Percentiles rank a stretch among this genome's conserved stretches.
Evolutionary conservation across 2,329 filamentous ascomycete genomes (phyloP).

Genomic region (Neonectria punicea): DNA sequence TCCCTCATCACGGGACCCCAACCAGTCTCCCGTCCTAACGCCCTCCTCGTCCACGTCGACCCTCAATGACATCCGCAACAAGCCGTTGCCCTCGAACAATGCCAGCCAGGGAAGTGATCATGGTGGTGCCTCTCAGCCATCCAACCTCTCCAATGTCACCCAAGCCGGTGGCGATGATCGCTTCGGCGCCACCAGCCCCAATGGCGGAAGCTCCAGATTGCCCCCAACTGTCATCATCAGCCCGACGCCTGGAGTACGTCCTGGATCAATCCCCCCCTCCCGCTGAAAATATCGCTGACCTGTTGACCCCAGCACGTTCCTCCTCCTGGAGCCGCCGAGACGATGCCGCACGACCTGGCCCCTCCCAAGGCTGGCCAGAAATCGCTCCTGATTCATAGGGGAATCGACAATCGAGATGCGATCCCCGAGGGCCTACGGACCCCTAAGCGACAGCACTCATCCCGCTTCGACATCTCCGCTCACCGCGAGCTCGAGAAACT

Average conservation of each 20-base stretch:
- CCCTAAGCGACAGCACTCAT: constrained; percentile 96
- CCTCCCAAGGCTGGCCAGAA: constrained; percentile 93
- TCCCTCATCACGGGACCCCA: constrained; percentile 70
- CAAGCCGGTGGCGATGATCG: constrained; percentile 55
- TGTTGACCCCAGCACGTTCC: constrained; percentile 74
- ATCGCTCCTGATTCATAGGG: constrained; percentile 84
- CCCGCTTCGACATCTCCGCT: constrained; percentile 96
- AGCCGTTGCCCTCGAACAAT: constrained; percentile 74
- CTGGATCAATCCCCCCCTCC: constrained; percentile 7
- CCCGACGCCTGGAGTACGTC: constrained; percentile 87
- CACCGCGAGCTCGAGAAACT: constrained; percentile 97
- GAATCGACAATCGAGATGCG: constrained; percentile 87
- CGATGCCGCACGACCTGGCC: constrained; percentile 96
- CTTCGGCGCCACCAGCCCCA: constrained; percentile 52
- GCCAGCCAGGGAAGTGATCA: constrained; percentile 57
- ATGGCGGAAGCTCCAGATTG: constrained; percentile 55
- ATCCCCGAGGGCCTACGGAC: constrained; percentile 95
- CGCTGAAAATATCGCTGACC: constrained; percentile 23
- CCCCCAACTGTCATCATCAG: constrained; percentile 94
- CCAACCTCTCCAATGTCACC: constrained; percentile 49
- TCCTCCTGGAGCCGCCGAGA: constrained; percentile 92
- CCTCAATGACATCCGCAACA: constrained; percentile 86
- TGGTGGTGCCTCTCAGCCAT: constrained; percentile 53
- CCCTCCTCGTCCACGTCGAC: constrained; percentile 91
- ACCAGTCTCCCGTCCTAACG: constrained; percentile 74